These are phyloP conservation scores for Penicillium pulvis DNA, from an alignment of 495 filamentous ascomycete species.

Conservation along the genomic window DNA sequence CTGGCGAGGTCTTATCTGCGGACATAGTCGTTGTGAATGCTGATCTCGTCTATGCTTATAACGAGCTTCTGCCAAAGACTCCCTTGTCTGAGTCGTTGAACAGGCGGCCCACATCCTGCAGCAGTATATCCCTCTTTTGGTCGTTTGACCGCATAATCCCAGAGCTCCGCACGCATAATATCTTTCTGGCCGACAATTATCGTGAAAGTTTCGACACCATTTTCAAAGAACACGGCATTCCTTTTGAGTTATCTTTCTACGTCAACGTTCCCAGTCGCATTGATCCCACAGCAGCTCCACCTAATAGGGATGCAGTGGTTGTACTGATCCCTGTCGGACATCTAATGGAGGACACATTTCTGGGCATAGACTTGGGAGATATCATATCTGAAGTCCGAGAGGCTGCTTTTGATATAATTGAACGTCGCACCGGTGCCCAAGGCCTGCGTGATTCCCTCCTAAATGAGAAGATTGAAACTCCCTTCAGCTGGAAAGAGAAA, in stretches of 20 bases:
- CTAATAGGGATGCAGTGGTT: conserved; percentile 59
- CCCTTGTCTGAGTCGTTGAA: conserved; percentile 49
- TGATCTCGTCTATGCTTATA: conserved; percentile 71
- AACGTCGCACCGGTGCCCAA: conserved; percentile 51
- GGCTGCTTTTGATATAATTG: conserved; percentile 56
- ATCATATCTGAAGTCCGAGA: conserved; percentile 54
- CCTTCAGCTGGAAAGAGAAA: conserved; percentile 57
- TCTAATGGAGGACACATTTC: conserved; percentile 33
- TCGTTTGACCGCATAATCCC: conserved; percentile 56
- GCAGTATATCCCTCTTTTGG: conserved; percentile 76
- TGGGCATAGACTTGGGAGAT: conserved; percentile 57
- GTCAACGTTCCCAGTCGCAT: conserved; percentile 71
- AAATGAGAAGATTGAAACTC: conserved; percentile 63
- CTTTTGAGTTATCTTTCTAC: conserved; percentile 67
- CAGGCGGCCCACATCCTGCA: conserved; percentile 58
- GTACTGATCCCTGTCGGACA: conserved; percentile 71
- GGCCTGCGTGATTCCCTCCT: conserved; percentile 48
- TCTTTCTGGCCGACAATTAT: conserved; percentile 72
- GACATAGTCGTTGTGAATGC: conserved; percentile 68
- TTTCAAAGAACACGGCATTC: conserved; percentile 64
- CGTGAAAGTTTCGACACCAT: conserved; percentile 68
- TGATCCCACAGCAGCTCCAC: conserved; percentile 64
- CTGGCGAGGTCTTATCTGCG: conserved; percentile 54
- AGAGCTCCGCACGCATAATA: conserved; percentile 65
- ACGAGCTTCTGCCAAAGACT: conserved; percentile 56